Evolutionary conservation across 495 filamentous ascomycete species (phyloP), one percentile per base, ranked within the genome.

Genomic region (Tuber microsphaerosporum): DNA sequence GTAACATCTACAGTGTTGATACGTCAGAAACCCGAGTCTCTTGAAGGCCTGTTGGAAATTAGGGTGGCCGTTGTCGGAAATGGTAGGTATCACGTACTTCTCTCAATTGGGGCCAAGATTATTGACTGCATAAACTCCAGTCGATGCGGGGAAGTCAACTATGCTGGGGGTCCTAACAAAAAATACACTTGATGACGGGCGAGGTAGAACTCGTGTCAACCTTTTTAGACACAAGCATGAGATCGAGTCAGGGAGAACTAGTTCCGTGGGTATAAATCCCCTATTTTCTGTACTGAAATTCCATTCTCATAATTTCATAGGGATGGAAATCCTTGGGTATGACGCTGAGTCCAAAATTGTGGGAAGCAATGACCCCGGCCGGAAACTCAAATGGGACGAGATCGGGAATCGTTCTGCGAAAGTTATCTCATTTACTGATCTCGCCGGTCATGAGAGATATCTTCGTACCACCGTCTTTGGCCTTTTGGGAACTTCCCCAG

Each of bases 201-300:
- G 95, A 78, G 95, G 95, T 41, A 94, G 92, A 84, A 94, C 94
- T 48, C 92, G 95, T 72, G 92, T 99, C 75, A 99, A 98, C 78
- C 92, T 99, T 19, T 99, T 99, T 86, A 88, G 95, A 37, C 95
- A 99, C 82, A 98, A 98, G 83, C 95, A 99, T 82, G 95, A 99
- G 84, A 91, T 98, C 70, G 95, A 99, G 83, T 94, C 92, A 71
- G 95, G 95, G 1, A 88, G 95, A 75, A 99, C 95, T 10, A 95
- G 92, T 84, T 98, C 96, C 2, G 95, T 99, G 5, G 95, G 95
- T 41, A 92, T 97, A 71, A 37, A 39, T 17, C 69, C 37, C n/a
- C 44, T 65, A 17, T 46, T 73, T 73, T 51, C 48, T 68, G 14
- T 2, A 16, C 3, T 46, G 39, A 70, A 45, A 46, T 31, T 42